These are phyloP conservation scores for Fusarium algeriense DNA, from an alignment of 2,329 filamentous ascomycete species.

Conservation along the genomic window DNA sequence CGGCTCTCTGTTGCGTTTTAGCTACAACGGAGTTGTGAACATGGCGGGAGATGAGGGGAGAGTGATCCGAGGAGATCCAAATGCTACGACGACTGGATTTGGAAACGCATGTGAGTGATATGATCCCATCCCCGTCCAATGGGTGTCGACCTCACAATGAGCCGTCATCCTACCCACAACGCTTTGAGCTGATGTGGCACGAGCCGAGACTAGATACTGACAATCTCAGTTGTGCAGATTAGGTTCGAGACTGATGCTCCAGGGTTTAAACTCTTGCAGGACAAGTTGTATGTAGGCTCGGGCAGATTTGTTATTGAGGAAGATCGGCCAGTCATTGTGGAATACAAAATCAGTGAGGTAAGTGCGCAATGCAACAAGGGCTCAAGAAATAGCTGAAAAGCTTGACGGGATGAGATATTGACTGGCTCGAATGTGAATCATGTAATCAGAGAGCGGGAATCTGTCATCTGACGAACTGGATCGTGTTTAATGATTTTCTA, in stretches of 20 bases:
- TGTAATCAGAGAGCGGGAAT: not conserved
- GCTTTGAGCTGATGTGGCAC: not conserved
- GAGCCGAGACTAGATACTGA: constrained; percentile 2
- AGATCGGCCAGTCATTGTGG: constrained; percentile 52
- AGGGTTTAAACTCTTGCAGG: constrained; percentile 51
- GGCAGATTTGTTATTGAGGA: constrained; percentile 56
- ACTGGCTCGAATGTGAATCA: not conserved
- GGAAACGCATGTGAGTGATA: constrained; percentile 54
- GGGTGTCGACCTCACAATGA: not conserved
- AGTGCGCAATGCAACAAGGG: constrained; percentile 42
- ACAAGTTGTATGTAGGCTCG: constrained; percentile 57
- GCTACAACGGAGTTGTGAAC: constrained; percentile 55
- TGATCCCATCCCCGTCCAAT: not conserved
- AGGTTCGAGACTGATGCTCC: constrained; percentile 55
- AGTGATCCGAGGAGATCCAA: constrained; percentile 51
- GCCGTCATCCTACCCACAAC: not conserved
- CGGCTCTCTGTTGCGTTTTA: constrained; percentile 53
- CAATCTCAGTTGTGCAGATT: constrained; percentile 52
- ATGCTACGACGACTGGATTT: constrained; percentile 55
- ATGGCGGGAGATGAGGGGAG: constrained; percentile 50
- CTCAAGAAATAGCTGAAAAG: constrained; percentile 8
- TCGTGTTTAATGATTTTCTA: not conserved
- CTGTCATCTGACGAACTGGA: not conserved
- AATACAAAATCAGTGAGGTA: constrained; percentile 60
- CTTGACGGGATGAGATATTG: not conserved